Base-by-base conservation (phyloP, 148 eudicot genomes). In the Fagopyrum esculentum region DNA sequence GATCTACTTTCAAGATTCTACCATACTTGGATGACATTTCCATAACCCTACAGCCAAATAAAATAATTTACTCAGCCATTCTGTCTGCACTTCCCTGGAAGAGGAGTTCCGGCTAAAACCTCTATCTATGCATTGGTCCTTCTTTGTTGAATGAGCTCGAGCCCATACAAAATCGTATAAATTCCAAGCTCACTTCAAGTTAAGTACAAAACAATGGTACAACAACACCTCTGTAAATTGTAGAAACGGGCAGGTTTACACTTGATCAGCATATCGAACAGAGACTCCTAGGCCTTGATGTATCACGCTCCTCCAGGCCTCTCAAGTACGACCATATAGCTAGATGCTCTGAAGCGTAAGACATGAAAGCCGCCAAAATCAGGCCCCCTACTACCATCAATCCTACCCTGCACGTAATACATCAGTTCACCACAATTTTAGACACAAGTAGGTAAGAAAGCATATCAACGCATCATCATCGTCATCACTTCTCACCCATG, bases 341-440 rank as follows among this genome's bases (percentile, higher is more conserved):
- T 6, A 95, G 92, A 71, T 92, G 99, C 79, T 95, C 97, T 9
- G 99, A 78, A 79, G 97, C 96, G 76, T 90, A 92, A 13, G 98
- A 86, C 96, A 95, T 90, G 85, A 89, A 95, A 26, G 89, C 89
- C 1, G 91, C 92, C 83, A 95, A 81, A 29, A 95, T 63, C 71
- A 95, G 66, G 82, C 97, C 96, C 79, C 90, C 94, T 9, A 78
- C 89, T 66, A 88, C 95, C 94, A 92, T 92, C 85, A 92, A 80
- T 72, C 96, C 96, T 73, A 95, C 81, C 86, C 99, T 95, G 97
- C 52, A 76, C 48, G 19, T 6, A 7, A 45, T 5, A 73, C 15
- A 60, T 40, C 19, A 46, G 44, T 50, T 30, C 35, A 30, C 35
- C 35, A 30, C 35, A 30, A 30, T 1, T 30, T 30, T 30, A 30